Evolutionary conservation across 139 green algal genomes (phyloP).

Genomic region (Nannochloris sp.): DNA sequence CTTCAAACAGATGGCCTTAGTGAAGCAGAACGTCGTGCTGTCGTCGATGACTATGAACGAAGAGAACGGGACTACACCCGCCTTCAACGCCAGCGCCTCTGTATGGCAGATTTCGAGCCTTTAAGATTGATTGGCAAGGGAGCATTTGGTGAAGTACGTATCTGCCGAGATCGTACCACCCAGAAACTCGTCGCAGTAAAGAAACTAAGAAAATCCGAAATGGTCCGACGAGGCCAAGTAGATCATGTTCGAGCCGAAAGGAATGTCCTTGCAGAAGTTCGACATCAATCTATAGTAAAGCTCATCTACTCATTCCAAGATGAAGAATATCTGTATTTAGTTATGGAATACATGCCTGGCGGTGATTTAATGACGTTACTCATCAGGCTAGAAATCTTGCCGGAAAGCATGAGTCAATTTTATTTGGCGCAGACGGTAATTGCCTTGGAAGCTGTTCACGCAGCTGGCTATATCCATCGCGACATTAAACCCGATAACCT

Average conservation of each 20-base stretch:
- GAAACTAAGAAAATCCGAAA: slow-evolving; percentile 94
- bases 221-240: slow-evolving; percentile 89
- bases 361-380: slow-evolving; percentile 98
- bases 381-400: slow-evolving; percentile 94
- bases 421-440: slow-evolving; percentile 55
- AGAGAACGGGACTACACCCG: slow-evolving; percentile 72
- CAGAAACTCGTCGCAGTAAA: slow-evolving; percentile 94
- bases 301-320: slow-evolving; percentile 96
- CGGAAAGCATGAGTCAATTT: slow-evolving; percentile 49
- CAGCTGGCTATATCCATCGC: slow-evolving; percentile 86
- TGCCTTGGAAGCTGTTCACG: slow-evolving; percentile 85
- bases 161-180: slow-evolving; percentile 71
- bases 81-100: slow-evolving; percentile 75
- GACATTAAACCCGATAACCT: slow-evolving; percentile 99
- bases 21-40: slow-evolving; percentile 42
- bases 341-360: slow-evolving; percentile 97
- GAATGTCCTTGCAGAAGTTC: slow-evolving; percentile 89
- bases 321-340: slow-evolving; percentile 90
- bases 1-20: slow-evolving; percentile 45
- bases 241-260: slow-evolving; percentile 94
- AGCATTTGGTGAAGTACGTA: slow-evolving; percentile 92
- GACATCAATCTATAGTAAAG: slow-evolving; percentile 75
- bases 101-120: slow-evolving; percentile 86
- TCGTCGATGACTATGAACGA: slow-evolving; percentile 62
- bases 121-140: slow-evolving; percentile 92